Percentiles rank a stretch among this genome's conserved stretches.
Conservation (phyloP, 2,329 filamentous ascomycete species). For the Monosporascus sp. region DNA sequence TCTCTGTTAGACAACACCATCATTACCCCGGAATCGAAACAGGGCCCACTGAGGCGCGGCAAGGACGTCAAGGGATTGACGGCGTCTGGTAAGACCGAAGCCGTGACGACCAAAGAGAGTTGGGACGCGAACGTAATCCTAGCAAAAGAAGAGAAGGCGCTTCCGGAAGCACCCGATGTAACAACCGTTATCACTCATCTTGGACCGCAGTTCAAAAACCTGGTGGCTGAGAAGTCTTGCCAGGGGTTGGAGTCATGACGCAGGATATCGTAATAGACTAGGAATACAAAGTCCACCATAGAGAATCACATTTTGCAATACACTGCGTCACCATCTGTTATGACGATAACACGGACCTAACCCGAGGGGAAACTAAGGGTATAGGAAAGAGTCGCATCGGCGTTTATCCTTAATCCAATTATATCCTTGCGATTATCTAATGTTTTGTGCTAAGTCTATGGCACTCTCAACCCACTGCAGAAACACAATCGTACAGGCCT, state of each 20-base stretch:
- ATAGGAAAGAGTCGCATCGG: no score
- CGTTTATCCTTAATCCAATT: no score
- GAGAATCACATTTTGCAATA: no score
- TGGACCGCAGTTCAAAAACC: conserved; percentile 31
- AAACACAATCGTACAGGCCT: no score
- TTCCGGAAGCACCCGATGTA: conserved; percentile 35
- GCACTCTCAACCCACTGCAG: no score
- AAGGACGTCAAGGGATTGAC: conserved; percentile 42
- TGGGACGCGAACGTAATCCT: conserved; percentile 19
- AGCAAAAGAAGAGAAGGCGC: conserved; percentile 24
- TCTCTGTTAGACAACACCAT: conserved; percentile 62
- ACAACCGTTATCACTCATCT: conserved; percentile 34
- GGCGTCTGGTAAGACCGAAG: conserved; percentile 38
- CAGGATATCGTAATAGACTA: no score
- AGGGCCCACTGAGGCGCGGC: conserved; percentile 48
- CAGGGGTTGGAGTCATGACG: neutral
- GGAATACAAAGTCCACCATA: no score
- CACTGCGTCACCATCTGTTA: no score
- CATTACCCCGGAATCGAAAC: conserved; percentile 54
- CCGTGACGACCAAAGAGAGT: conserved; percentile 19
- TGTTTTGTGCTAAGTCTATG: no score
- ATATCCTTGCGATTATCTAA: no score
- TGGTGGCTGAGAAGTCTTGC: conserved; percentile 17
- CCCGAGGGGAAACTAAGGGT: no score
- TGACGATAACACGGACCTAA: no score